phyloP scores from a whole-genome alignment of 441 rosid genomes.

The Adansonia grandidieri region DNA sequence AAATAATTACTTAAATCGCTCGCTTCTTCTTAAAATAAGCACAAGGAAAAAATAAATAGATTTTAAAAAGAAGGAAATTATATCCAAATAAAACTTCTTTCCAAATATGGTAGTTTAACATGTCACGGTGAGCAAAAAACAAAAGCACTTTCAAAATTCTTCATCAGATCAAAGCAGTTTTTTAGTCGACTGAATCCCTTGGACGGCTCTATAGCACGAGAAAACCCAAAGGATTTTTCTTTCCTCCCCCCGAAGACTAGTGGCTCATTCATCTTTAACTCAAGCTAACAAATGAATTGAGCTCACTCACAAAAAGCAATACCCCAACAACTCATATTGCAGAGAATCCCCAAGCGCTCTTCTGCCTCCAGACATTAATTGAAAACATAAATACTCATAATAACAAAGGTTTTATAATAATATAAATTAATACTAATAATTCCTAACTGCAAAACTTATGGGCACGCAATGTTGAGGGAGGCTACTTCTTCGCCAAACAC shows the following conservation, averaged over 20 bases:
- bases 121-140: conserved; percentile 18
- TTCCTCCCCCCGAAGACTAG: not conserved
- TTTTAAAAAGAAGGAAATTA: not conserved
- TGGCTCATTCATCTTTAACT: conserved; percentile 27
- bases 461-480: conserved; percentile 73
- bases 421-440: not conserved
- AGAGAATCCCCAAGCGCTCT: conserved; percentile 29
- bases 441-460: conserved; percentile 85
- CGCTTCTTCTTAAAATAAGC: too few species aligned
- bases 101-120: conserved; percentile 2
- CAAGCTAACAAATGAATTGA: conserved; percentile 15
- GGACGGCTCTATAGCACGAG: conserved; percentile 78
- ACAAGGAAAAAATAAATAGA: not conserved
- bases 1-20: not conserved
- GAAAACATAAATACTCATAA: not conserved
- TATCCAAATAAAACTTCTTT: not conserved
- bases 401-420: not conserved
- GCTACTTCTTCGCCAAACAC: conserved; percentile 50
- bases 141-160: not conserved
- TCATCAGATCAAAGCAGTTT: conserved; percentile 19
- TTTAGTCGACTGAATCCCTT: conserved; percentile 31
- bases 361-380: conserved; percentile 16
- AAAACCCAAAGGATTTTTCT: conserved; percentile 56
- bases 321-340: conserved; percentile 18
- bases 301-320: conserved; percentile 39